Evolutionary conservation across 2,329 filamentous ascomycete species (phyloP).

Genomic region (Lecanosticta acicola): DNA sequence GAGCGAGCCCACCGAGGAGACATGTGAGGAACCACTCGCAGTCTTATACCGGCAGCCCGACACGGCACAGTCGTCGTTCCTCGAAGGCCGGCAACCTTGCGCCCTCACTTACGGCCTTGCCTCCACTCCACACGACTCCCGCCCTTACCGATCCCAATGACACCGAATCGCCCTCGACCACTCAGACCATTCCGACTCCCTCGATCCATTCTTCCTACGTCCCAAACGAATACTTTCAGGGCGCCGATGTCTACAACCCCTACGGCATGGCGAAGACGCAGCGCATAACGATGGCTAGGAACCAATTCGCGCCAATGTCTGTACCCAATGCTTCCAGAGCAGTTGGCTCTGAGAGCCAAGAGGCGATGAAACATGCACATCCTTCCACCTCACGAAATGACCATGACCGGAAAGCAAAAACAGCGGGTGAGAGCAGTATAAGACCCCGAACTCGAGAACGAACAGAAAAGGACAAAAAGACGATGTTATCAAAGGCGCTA

Average conservation of each 20-base stretch:
- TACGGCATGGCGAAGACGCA: slow-evolving; percentile 21
- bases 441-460: slow-evolving; percentile 36
- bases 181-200: slow-evolving; percentile 28
- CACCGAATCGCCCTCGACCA: slow-evolving; percentile 31
- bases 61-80: slow-evolving; percentile 20
- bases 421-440: slow-evolving; percentile 12
- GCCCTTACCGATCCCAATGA: slow-evolving; percentile 25
- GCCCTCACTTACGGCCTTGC: slow-evolving; percentile 28
- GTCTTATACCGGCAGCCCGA: slow-evolving; percentile 21
- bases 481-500: slow-evolving; percentile 90
- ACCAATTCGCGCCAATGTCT: slow-evolving; percentile 22
- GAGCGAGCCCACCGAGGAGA: slow-evolving; percentile 35
- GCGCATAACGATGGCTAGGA: slow-evolving; percentile 23
- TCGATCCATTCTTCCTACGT: slow-evolving; percentile 26
- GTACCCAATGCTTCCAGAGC: slow-evolving; percentile 7
- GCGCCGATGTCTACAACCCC: slow-evolving; percentile 23
- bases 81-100: slow-evolving; percentile 18
- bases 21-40: slow-evolving; percentile 11
- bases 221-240: slow-evolving; percentile 28
- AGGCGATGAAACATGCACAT: slow-evolving; percentile 12
- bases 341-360: slow-evolving; percentile 9
- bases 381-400: slow-evolving; percentile 8
- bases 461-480: slow-evolving; percentile 62
- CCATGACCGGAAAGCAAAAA: slow-evolving; percentile 14
- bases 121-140: slow-evolving; percentile 31